phyloP scores from a whole-genome alignment of 768 basidiomycete genomes.

The Tephrocybe sp. region DNA sequence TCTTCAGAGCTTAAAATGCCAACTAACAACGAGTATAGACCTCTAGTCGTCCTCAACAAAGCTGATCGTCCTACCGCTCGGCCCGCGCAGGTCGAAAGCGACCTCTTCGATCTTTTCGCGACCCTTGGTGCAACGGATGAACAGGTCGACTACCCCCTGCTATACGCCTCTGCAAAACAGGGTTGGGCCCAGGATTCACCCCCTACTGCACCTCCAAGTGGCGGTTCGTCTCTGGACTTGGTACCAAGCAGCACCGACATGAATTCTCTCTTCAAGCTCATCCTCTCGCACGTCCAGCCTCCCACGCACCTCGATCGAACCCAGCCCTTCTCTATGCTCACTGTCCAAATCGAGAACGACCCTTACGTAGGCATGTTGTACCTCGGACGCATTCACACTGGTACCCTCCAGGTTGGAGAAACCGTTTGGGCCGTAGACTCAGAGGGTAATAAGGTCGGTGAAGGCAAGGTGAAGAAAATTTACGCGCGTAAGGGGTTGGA shows the following conservation, averaged over 20 bases:
- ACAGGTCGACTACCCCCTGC: constrained; percentile 48
- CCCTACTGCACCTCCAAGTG: constrained; percentile 15
- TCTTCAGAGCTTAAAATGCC: not conserved
- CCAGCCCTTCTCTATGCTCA: constrained; percentile 49
- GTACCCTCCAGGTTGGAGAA: constrained; percentile 38
- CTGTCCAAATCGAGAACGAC: constrained; percentile 49
- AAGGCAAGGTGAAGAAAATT: constrained; percentile 49
- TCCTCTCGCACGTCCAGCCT: constrained; percentile 42
- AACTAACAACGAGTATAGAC: constrained; percentile 24
- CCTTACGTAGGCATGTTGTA: constrained; percentile 48
- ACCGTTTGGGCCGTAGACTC: constrained; percentile 37
- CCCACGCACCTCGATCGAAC: constrained; percentile 35
- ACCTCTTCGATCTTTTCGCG: constrained; percentile 50
- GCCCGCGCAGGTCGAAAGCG: constrained; percentile 44
- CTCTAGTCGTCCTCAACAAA: constrained; percentile 51
- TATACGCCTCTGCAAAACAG: constrained; percentile 50
- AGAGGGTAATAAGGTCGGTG: constrained; percentile 44
- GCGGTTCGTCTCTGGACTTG: constrained; percentile 5
- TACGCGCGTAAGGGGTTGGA: constrained; percentile 37
- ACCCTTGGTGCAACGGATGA: constrained; percentile 50
- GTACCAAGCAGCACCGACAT: constrained; percentile 25
- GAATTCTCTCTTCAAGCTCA: constrained; percentile 45
- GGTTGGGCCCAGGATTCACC: constrained; percentile 41
- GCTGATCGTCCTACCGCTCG: constrained; percentile 44
- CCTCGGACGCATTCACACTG: constrained; percentile 45